Conservation (phyloP, 176 grass and related monocot genomes). For the Carex myosuroides region DNA sequence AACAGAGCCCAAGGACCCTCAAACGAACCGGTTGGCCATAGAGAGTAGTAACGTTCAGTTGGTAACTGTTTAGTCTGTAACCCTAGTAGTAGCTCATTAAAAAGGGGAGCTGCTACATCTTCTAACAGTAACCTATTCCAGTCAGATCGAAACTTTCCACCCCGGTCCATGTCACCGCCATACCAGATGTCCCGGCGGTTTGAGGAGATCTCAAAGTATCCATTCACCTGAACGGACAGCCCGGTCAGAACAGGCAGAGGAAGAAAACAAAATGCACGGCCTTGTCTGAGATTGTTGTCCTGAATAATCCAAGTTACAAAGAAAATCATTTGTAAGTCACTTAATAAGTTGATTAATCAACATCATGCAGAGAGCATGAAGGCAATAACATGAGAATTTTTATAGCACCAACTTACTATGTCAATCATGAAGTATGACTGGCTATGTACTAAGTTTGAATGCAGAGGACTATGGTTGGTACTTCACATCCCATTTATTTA, state of each 20-base stretch:
- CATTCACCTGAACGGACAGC: constrained; percentile 90
- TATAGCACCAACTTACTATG: neutral
- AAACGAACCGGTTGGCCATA: constrained; percentile 82
- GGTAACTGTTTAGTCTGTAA: constrained; percentile 39
- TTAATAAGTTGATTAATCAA: neutral
- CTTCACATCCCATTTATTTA: neutral
- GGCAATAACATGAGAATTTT: constrained; percentile 16
- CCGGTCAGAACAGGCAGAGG: constrained; percentile 90
- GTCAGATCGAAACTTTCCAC: constrained; percentile 94
- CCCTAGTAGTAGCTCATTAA: constrained; percentile 65
- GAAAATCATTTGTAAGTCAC: constrained; percentile 6
- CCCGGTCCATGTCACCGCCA: constrained; percentile 95
- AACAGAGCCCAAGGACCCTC: constrained; percentile 92
- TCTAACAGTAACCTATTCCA: constrained; percentile 85
- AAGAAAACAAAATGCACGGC: constrained; percentile 94
- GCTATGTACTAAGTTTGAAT: neutral
- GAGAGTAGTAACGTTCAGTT: constrained; percentile 60
- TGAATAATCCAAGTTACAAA: constrained; percentile 43
- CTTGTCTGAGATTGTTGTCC: constrained; percentile 62
- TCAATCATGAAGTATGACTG: neutral
- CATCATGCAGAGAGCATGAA: neutral
- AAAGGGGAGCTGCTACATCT: constrained; percentile 70
- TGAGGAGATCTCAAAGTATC: constrained; percentile 96
- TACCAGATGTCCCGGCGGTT: constrained; percentile 96
- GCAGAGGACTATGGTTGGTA: neutral